A percentile compares a stretch with the other conserved stretches of the same genome.
These are phyloP conservation scores for Orbilia blumenaviensis DNA, from an alignment of 2,329 filamentous ascomycete species.

Conservation along the genomic window DNA sequence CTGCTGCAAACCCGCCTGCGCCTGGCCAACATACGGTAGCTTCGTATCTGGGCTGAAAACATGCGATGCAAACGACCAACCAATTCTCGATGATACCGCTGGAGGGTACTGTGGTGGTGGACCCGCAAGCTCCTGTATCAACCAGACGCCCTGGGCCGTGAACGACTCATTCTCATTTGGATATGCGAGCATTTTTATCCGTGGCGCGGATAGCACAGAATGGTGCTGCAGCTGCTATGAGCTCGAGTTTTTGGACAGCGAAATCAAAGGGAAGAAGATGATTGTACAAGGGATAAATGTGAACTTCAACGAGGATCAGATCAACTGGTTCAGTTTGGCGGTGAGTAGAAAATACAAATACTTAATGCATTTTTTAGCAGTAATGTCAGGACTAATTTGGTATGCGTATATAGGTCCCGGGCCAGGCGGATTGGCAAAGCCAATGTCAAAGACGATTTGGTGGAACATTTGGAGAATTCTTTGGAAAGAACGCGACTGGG, in stretches of 20 bases:
- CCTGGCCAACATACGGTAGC: constrained; percentile 58
- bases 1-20: constrained; percentile 76
- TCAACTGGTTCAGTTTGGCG: constrained; percentile 48
- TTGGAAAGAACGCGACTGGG: constrained; percentile 36
- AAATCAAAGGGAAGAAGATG: constrained; percentile 70
- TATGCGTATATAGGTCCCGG: constrained; percentile 30
- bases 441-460: constrained; percentile 39
- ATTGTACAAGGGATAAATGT: constrained; percentile 71
- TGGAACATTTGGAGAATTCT: constrained; percentile 47
- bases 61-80: constrained; percentile 51
- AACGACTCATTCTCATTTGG: constrained; percentile 70
- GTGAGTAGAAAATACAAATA: constrained; percentile 15
- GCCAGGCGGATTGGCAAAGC: constrained; percentile 43
- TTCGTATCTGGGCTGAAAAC: constrained; percentile 53
- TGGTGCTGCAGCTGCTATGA: constrained; percentile 75
- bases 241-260: constrained; percentile 66
- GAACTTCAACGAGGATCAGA: constrained; percentile 46
- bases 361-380: background rate
- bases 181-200: constrained; percentile 70
- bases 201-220: constrained; percentile 66
- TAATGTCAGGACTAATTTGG: background rate
- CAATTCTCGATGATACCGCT: constrained; percentile 32
- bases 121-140: constrained; percentile 70
- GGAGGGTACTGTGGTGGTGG: constrained; percentile 68
- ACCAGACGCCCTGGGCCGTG: constrained; percentile 72